Percentiles rank a stretch among this genome's conserved stretches.
Conservation (phyloP, 2,329 filamentous ascomycete genomes). For the Stagonosporopsis vannaccii region DNA sequence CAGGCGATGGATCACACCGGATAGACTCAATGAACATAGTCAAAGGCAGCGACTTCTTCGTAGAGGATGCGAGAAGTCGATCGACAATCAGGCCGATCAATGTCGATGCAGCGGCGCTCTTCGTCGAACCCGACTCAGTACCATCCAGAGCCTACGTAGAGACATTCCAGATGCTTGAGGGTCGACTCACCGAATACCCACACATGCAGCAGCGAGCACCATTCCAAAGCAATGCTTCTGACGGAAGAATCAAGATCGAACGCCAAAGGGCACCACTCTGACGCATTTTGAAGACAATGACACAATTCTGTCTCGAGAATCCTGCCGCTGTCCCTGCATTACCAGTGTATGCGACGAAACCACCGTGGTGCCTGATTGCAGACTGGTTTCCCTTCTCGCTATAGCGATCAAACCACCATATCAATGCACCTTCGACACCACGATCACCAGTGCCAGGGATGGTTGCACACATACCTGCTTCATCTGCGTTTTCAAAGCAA, state of each 20-base stretch:
- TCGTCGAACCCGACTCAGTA: conserved; percentile 39
- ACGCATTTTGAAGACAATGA: neutral
- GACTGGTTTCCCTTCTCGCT: neutral
- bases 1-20: conserved; percentile 20
- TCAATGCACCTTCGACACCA: no score
- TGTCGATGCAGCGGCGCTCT: conserved; percentile 31
- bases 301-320: no score
- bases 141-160: conserved; percentile 39
- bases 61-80: conserved; percentile 21
- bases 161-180: conserved; percentile 40
- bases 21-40: conserved; percentile 3
- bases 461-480: neutral
- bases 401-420: neutral
- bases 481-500: neutral
- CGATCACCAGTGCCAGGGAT: neutral
- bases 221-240: neutral
- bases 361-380: neutral
- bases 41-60: conserved; percentile 29
- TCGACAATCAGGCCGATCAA: conserved; percentile 23
- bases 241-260: conserved; percentile 11
- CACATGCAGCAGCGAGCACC: conserved; percentile 2
- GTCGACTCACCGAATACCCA: conserved; percentile 29
- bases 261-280: conserved; percentile 7
- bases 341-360: neutral
- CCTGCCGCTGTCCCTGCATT: neutral